Evolutionary conservation across 192 early-diverging fungal genomes (phyloP).

Genomic region (Backusella westeae): DNA sequence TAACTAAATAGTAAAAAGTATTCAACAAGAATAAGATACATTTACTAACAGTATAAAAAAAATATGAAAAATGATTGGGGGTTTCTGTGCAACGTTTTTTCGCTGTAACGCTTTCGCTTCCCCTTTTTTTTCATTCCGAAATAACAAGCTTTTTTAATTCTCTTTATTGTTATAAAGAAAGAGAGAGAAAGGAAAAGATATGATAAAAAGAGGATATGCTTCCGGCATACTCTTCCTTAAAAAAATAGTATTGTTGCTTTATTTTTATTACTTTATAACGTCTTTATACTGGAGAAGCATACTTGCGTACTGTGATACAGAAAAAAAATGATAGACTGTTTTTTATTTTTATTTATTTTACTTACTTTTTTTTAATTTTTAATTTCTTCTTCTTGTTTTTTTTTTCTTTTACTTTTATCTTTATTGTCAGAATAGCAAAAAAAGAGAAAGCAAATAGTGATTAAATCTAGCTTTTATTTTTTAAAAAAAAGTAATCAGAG

Average conservation of each 20-base stretch:
- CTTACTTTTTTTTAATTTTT: not conserved
- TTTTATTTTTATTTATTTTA: not conserved
- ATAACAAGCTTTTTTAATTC: not conserved
- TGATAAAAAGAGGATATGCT: not conserved
- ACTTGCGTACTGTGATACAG: not conserved
- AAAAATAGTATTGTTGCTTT: not conserved
- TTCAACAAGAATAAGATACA: not conserved
- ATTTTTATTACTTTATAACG: not conserved
- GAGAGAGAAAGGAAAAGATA: not conserved
- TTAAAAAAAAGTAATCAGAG: not conserved
- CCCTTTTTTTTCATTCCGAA: not conserved
- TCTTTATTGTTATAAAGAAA: not conserved
- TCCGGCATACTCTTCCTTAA: not conserved
- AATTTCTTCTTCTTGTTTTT: not conserved
- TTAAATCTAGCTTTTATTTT: not conserved
- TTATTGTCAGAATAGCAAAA: not conserved
- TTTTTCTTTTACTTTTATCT: not conserved
- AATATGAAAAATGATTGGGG: not conserved
- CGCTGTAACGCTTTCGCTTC: not conserved
- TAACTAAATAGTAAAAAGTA: not conserved
- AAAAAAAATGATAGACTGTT: not conserved
- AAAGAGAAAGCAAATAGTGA: not conserved
- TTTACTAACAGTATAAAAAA: too few relatives aligned
- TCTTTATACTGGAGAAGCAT: not conserved
- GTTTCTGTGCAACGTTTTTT: not conserved